A percentile compares a stretch with the other conserved stretches of the same genome.
Evolutionary conservation across 164 flowering plant species (phyloP).

Genomic region (Tetrastigma voinierianum): DNA sequence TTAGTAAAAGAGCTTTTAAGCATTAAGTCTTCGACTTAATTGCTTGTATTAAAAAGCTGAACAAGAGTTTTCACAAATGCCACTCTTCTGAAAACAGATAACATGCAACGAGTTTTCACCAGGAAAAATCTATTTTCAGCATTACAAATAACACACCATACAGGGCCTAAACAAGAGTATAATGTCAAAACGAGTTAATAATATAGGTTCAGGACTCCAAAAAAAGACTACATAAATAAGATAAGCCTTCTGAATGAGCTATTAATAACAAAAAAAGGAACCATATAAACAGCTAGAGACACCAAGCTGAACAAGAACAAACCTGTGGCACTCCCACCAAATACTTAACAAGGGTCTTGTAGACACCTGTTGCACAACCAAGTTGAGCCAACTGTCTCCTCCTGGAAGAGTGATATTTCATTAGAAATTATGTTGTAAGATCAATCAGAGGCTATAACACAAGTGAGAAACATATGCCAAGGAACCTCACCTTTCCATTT

Average conservation of each 20-base stretch:
- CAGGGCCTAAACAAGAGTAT: background rate
- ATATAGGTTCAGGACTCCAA: background rate
- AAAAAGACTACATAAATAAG: background rate
- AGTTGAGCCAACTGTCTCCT: conserved; percentile 89
- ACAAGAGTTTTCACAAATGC: no score
- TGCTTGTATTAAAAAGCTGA: no score
- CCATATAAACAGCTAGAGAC: background rate
- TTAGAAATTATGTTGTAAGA: conserved; percentile 6
- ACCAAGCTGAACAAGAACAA: conserved; percentile 11
- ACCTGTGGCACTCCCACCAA: conserved; percentile 99
- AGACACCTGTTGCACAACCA: conserved; percentile 95
- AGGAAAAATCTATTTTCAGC: no score
- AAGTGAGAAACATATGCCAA: conserved; percentile 10
- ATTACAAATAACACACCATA: no score
- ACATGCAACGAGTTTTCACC: no score
- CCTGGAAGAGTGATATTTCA: conserved; percentile 37
- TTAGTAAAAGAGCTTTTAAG: no score
- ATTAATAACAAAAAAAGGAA: background rate
- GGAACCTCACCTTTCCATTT: conserved; percentile 80
- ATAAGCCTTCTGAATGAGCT: background rate
- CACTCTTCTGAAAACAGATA: no score
- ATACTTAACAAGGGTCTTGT: conserved; percentile 92
- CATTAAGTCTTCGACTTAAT: no score
- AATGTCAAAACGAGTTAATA: background rate
- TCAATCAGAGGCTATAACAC: conserved; percentile 4